Evolutionary conservation across 805 yeast species (phyloP), one percentile per base, ranked within the genome.

Genomic region (Wickerhamiella spandovensis): DNA sequence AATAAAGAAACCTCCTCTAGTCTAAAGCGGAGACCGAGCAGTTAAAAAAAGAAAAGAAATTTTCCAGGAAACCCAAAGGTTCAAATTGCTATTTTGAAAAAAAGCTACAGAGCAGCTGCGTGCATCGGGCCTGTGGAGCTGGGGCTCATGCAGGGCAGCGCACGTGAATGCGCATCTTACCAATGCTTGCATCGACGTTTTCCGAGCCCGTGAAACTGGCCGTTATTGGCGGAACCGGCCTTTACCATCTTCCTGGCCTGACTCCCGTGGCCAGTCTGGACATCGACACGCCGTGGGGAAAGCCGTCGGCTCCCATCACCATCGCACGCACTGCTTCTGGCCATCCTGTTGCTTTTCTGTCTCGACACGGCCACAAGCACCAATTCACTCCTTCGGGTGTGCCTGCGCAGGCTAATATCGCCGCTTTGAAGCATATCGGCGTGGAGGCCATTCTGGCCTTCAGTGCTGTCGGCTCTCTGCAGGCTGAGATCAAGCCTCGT

Each of bases 141-240:
- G n/a, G n/a, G n/a, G n/a, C n/a, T n/a, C n/a, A n/a, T n/a, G n/a
- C 25, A 24, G 25, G 25, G 25, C n/a, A n/a, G n/a, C n/a, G 32
- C 39, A 35, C 39, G 39, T 35, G 39, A 13, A 35, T 35, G 39
- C 39, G 39, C 39, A 35, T 35, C 43, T 39, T 39, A 39, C 43
- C 22, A 39, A 39, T 39, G 43, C 22, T 21, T 39, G 39, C 39
- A 35, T 39, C 48, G 20, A 10, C 28, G 25, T 52, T 50, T 41
- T 51, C 44, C 18, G 54, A 57, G 59, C 81, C 84, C 32, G 84
- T 92, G 23, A 74, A 77, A 39, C 73, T 92, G 43, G 97, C 95
- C 35, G 78, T 92, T 58, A 92, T 92, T 64, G 98, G 98, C 41
- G 98, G 98, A 41, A 92, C 98, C 4, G 99, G 99, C n/a, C 75